Percentiles rank a stretch among this genome's conserved stretches.
phyloP scores from a whole-genome alignment of 495 filamentous ascomycete genomes.

The Hyphodiscus hymeniophilus region DNA sequence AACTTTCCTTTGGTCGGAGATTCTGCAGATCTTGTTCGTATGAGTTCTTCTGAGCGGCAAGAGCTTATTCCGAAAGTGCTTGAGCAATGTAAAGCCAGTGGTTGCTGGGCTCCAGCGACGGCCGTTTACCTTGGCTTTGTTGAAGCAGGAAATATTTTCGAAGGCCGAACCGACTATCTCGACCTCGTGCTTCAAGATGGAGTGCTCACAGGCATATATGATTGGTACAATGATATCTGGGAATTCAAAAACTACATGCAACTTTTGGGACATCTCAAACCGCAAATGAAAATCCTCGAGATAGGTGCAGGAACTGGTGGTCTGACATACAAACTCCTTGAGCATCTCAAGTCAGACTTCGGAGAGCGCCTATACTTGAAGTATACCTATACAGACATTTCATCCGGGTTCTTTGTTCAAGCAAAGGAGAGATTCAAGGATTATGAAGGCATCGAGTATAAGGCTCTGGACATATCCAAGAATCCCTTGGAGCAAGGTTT shows the following conservation, averaged over 20 bases:
- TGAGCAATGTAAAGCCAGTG: background rate
- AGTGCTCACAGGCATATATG: conserved; percentile 23
- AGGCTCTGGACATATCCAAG: conserved; percentile 15
- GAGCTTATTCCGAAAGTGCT: background rate
- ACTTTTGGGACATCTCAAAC: conserved; percentile 20
- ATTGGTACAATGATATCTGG: background rate
- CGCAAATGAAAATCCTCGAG: conserved; percentile 29
- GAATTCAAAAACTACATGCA: conserved; percentile 4
- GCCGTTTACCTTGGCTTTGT: background rate
- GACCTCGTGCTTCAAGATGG: conserved; percentile 8
- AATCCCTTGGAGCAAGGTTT: conserved; percentile 27
- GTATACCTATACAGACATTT: conserved; percentile 45
- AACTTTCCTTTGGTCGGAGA: background rate
- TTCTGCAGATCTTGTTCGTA: too few species aligned
- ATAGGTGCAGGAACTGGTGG: conserved; percentile 34
- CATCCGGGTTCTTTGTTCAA: conserved; percentile 39
- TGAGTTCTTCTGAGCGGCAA: background rate
- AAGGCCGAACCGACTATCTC: background rate
- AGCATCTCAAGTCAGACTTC: background rate
- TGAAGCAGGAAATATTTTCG: background rate
- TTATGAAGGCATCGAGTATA: conserved; percentile 17
- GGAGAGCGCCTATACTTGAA: conserved; percentile 8
- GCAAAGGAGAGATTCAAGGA: conserved; percentile 21
- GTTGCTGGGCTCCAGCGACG: background rate
- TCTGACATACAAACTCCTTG: conserved; percentile 10